Evolutionary conservation across 2,329 filamentous ascomycete species (phyloP).

Genomic region (Exophiala calicioides): DNA sequence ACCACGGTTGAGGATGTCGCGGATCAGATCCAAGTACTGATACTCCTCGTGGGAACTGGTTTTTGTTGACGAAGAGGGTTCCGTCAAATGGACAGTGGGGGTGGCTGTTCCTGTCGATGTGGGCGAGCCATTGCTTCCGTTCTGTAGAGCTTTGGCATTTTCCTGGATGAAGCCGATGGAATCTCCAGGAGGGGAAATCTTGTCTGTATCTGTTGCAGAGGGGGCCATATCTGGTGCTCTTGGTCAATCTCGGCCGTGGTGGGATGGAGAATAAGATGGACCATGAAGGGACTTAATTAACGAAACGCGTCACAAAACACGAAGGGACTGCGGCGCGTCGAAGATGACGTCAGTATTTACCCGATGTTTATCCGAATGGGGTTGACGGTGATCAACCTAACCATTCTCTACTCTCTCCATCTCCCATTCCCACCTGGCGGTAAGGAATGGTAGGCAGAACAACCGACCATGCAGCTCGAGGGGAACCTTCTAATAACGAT

Average conservation of each 20-base stretch:
- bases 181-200: slow-evolving; percentile 15
- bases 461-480: too few species aligned
- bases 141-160: slow-evolving; percentile 22
- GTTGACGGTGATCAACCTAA: too few species aligned
- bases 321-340: too few species aligned
- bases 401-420: too few species aligned
- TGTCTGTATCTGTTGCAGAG: slow-evolving; percentile 19
- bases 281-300: background rate
- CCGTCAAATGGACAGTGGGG: background rate
- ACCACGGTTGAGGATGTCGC: slow-evolving; percentile 76
- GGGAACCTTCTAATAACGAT: too few species aligned
- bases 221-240: slow-evolving; percentile 22
- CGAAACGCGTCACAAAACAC: too few species aligned
- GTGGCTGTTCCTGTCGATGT: background rate
- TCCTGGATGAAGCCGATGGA: slow-evolving; percentile 28
- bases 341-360: too few species aligned
- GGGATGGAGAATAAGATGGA: background rate
- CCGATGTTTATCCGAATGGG: too few species aligned
- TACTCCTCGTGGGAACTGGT: slow-evolving; percentile 71
- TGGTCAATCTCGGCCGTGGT: background rate
- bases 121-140: slow-evolving; percentile 5
- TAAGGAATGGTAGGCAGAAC: too few species aligned
- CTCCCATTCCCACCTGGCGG: too few species aligned
- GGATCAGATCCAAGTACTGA: slow-evolving; percentile 89
- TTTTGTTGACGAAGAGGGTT: background rate